Conservation (phyloP, 2,329 filamentous ascomycete genomes). For the Penicillium sp. region DNA sequence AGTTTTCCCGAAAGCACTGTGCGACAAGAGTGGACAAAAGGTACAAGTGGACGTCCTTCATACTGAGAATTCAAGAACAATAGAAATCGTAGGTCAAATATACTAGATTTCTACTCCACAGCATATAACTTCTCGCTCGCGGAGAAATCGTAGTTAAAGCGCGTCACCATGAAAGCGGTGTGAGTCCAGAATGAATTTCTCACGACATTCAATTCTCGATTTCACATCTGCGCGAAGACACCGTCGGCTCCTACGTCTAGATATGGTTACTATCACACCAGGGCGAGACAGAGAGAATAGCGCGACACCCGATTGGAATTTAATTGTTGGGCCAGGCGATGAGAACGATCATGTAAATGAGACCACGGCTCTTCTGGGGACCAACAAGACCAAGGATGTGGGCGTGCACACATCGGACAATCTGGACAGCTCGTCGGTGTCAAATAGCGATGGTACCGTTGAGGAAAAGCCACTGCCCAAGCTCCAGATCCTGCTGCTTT, state of each 20-base stretch:
- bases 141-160: neutral
- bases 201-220: neutral
- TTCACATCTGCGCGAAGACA: neutral
- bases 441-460: constrained; percentile 18
- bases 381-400: neutral
- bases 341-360: constrained; percentile 12
- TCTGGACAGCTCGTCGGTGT: neutral
- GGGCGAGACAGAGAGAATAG: neutral
- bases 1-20: too few species aligned
- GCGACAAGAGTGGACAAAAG: too few species aligned
- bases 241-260: neutral
- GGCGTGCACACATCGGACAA: neutral
- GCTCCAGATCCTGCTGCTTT: constrained; percentile 69
- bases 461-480: constrained; percentile 56
- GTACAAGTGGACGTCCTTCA: too few species aligned
- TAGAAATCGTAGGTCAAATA: too few species aligned
- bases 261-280: neutral
- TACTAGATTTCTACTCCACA: too few species aligned
- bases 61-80: too few species aligned
- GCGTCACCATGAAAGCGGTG: neutral
- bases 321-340: neutral
- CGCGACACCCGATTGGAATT: neutral
- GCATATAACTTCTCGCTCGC: neutral
- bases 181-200: neutral
- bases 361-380: constrained; percentile 17